Evolutionary conservation across 768 basidiomycete genomes (phyloP).

Genomic region (Pholiota microspora): DNA sequence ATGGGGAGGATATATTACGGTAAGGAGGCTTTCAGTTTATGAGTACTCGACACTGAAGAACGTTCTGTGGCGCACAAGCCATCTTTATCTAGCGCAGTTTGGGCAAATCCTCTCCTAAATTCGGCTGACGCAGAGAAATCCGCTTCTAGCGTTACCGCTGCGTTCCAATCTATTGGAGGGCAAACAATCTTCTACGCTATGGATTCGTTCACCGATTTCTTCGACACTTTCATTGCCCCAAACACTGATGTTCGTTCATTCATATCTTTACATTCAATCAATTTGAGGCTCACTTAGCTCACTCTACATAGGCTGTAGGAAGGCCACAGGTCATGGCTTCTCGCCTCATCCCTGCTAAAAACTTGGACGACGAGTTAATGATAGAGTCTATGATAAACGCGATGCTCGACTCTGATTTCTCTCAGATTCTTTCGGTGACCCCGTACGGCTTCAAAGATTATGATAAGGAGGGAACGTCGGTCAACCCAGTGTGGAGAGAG

Average conservation of each 20-base stretch:
- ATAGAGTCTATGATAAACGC: conserved; percentile 14
- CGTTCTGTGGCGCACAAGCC: conserved; percentile 3
- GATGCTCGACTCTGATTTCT: conserved; percentile 20
- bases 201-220: conserved; percentile 17
- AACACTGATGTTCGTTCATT: conserved; percentile 19
- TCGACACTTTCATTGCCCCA: conserved; percentile 18
- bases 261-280: neutral
- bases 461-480: conserved; percentile 15
- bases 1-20: conserved; percentile 22
- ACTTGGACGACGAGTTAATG: conserved; percentile 11
- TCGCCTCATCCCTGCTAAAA: conserved; percentile 14
- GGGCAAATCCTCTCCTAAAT: conserved; percentile 16
- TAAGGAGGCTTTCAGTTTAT: neutral
- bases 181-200: conserved; percentile 15
- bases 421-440: conserved; percentile 18
- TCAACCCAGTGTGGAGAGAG: conserved; percentile 18
- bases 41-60: neutral
- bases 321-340: conserved; percentile 17
- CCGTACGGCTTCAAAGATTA: conserved; percentile 17
- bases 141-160: conserved; percentile 8
- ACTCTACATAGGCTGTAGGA: conserved; percentile 11
- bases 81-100: conserved; percentile 11
- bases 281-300: neutral
- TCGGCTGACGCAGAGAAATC: conserved; percentile 13
- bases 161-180: conserved; percentile 17